Evolutionary conservation across 2,329 filamentous ascomycete genomes (phyloP), one percentile per base, ranked within the genome.

Genomic region (Cladobotryum mycophilum): DNA sequence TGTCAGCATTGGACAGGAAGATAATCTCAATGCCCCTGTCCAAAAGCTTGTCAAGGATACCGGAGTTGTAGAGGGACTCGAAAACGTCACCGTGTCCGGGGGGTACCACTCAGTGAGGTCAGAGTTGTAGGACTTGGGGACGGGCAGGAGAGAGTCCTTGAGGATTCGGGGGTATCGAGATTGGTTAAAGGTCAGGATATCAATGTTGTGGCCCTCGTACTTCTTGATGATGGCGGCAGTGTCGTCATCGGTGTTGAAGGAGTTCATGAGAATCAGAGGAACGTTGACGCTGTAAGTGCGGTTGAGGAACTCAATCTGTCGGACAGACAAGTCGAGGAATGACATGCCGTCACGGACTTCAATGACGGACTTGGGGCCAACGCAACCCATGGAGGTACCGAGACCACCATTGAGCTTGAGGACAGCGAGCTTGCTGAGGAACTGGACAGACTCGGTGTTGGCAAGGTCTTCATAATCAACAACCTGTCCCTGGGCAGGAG

Each of bases 271-370:
- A 61, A 99, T 85, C 73, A 99, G 96, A 45, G 93, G 93, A 34
- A 99, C 93, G 69, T 96, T 97, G 71, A 95, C 89, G 63, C 87
- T 82, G 78, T 96, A 97, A 58, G 90, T 97, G 72, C 91, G 88
- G 86, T 99, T 99, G 62, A 99, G 86, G 80, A 90, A 95, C 78
- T 99, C 93, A 68, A 99, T 95, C 80, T 99, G 93, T 66, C 93
- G 89, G 64, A 99, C 93, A 17, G 93, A 97, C 64, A 99, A 81
- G 75, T 99, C 93, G 61, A 99, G 82, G 85, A 99, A 99, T 63
- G 93, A 99, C 93, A 97, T 99, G 82, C 93, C 93, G 64, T 99
- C 93, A 74, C 93, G 90, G 69, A 99, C 93, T 73, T 99, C 93
- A 63, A 99, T 99, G 67, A 99, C 93, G 43, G 93, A 99, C 81